Evolutionary conservation across 179 eudicot species (phyloP), one percentile per base, ranked within the genome.

Genomic region (Beta macrorhiza): DNA sequence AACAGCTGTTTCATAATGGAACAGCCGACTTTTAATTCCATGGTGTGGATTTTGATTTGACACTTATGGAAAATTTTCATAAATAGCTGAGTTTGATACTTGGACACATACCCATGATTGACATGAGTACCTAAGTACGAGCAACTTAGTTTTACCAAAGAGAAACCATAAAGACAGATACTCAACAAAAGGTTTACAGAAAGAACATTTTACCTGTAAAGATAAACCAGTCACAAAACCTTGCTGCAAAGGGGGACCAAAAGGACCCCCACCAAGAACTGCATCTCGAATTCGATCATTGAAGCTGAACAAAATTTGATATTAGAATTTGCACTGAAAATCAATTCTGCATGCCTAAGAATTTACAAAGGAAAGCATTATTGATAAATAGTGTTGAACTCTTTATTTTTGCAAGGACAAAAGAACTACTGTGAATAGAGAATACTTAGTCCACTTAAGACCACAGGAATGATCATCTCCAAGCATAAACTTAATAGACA

Each of bases 201-300:
- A 37, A 67, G 17, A 22, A 76, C 22, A 29, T 79, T 77, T 85
- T 90, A 94, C 99, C 98, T 94, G 92, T 87, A 94, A 88, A 45
- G 87, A 84, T 74, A 96, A 87, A 80, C 99, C 99, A 75, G 99
- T 96, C 76, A 91, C 88, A 79, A 92, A 96, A 78, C 99, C 99
- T 89, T 96, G 99, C 82, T 92, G 98, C 86, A 96, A 98, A 55
- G 92, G 93, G 79, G 91, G 91, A 81, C 99, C 99, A 88, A 96
- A 96, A 51, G 99, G 99, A 84, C 97, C 92, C 76, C 99, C 99
- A 64, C 99, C 99, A 81, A 90, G 91, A 85, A 91, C 80, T 55
- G 99, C 98, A 90, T 96, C 99, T 79, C 99, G 91, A 70, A 96
- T 91, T 78, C 99, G 93, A 84, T 96, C 99, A 81, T 96, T 96